Percentiles rank a stretch among this genome's conserved stretches.
phyloP scores from a whole-genome alignment of 306 rosid genomes.

The Hippophae gyantsensis region DNA sequence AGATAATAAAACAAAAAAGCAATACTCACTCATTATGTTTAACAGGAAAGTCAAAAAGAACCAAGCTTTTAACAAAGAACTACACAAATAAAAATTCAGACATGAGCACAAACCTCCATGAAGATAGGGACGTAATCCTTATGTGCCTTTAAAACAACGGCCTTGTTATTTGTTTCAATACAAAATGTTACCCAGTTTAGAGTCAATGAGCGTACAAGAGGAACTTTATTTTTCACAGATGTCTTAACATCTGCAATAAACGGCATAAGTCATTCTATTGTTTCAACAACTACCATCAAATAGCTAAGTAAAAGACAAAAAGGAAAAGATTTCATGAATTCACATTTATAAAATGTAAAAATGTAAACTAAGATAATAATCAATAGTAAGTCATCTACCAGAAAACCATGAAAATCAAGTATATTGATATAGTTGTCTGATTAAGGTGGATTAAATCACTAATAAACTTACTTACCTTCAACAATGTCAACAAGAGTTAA shows the following conservation, averaged over 20 bases:
- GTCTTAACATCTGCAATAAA: conserved; percentile 66
- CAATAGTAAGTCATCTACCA: no score
- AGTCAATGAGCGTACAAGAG: conserved; percentile 84
- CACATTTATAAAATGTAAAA: no score
- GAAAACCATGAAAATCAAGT: no score
- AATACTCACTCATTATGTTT: background rate
- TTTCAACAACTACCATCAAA: conserved; percentile 8
- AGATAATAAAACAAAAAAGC: background rate
- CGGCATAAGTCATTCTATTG: conserved; percentile 18
- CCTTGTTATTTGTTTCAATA: conserved; percentile 81
- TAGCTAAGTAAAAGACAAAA: background rate
- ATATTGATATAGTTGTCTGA: no score
- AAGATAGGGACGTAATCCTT: conserved; percentile 95
- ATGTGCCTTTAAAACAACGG: conserved; percentile 62
- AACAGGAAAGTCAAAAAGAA: background rate
- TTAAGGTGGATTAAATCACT: background rate
- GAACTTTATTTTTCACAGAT: conserved; percentile 88
- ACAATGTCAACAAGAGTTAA: conserved; percentile 63
- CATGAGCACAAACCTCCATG: conserved; percentile 78
- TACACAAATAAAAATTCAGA: background rate
- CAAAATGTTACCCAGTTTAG: conserved; percentile 89
- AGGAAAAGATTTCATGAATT: background rate
- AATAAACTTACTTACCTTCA: conserved; percentile 60
- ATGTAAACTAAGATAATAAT: background rate
- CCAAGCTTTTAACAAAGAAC: background rate